Evolutionary conservation across 2,329 filamentous ascomycete species (phyloP), one percentile per base, ranked within the genome.

Genomic region (Cytospora leucostoma): DNA sequence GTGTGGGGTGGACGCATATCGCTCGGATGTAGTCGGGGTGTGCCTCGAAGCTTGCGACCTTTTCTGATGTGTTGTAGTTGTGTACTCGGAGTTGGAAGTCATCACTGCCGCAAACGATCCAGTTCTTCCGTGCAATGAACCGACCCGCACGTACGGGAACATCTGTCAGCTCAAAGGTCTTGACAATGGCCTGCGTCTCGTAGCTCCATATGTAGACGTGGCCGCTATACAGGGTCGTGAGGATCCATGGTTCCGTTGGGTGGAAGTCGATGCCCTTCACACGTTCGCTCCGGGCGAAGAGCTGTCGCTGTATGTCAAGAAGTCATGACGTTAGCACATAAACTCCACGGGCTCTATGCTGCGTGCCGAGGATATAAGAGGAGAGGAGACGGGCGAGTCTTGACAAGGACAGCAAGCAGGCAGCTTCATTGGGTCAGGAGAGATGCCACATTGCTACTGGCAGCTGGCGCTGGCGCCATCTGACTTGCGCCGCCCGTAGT

Each of bases 161-260:
- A 83, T 99, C 95, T 75, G 94, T 97, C 69, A 98, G 88, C 81
- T 99, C 95, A 78, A 99, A 99, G 5, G 94, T 97, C 84, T 98
- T 98, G 79, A 99, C 92, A 68, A 98, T 93, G 68, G 93, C 90
- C 77, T 96, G 93, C 58, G 93, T 96, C 79, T 96, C 94, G 78
- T 96, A 97, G 38, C 94, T 97, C 93, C 95, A 98, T 75, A 99
- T 98, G 82, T 98, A 96, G 75, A 96, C 95, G 82, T 98, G 94
- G 77, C 95, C 92, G 61, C 64, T 66, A 58, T 93, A 59, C 35
- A 63, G 59, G 34, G 55, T 54, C 66, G 63, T 68, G 61, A 68
- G 65, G 61, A 66, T 66, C 64, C 64, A 66, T 56, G 64, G 64
- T 38, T 97, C 94, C 65, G 92, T 92, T 50, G 93, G 93, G 76